These are phyloP conservation scores for Ceratonia siliqua DNA, from an alignment of 306 rosid species.

Conservation along the genomic window DNA sequence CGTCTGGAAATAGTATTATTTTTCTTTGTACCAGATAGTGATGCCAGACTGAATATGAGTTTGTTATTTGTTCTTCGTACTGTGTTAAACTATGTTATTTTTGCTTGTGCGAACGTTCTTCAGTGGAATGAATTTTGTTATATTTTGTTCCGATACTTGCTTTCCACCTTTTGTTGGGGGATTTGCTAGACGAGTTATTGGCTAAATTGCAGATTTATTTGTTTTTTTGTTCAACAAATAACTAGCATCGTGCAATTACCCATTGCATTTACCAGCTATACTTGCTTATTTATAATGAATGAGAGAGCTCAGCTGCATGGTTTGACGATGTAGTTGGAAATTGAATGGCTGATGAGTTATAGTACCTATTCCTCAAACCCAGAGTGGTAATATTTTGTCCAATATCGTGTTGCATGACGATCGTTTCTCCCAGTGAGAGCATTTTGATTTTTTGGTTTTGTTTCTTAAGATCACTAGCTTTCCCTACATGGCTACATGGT, in stretches of 20 bases:
- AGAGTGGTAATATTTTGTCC: no score
- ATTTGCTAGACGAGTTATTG: background rate
- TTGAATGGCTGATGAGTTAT: no score
- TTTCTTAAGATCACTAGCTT: background rate
- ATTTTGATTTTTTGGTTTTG: no score
- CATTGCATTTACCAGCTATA: background rate
- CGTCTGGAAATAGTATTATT: background rate
- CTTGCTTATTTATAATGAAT: background rate
- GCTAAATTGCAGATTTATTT: background rate
- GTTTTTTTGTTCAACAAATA: background rate
- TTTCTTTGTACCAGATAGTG: background rate
- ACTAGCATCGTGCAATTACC: background rate
- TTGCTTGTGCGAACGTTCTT: background rate
- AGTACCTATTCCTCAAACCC: no score
- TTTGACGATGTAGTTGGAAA: background rate
- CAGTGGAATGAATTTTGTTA: conserved; percentile 21
- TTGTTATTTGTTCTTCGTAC: conserved; percentile 6
- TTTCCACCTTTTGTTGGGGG: background rate
- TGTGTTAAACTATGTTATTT: conserved; percentile 18
- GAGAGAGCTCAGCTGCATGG: no score
- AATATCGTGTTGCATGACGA: no score
- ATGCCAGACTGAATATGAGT: background rate
- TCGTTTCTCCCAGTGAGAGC: no score
- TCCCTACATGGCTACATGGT: background rate
- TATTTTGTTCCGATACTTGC: background rate